Evolutionary conservation across 2,329 filamentous ascomycete genomes (phyloP).

Genomic region (Fonsecaea erecta): DNA sequence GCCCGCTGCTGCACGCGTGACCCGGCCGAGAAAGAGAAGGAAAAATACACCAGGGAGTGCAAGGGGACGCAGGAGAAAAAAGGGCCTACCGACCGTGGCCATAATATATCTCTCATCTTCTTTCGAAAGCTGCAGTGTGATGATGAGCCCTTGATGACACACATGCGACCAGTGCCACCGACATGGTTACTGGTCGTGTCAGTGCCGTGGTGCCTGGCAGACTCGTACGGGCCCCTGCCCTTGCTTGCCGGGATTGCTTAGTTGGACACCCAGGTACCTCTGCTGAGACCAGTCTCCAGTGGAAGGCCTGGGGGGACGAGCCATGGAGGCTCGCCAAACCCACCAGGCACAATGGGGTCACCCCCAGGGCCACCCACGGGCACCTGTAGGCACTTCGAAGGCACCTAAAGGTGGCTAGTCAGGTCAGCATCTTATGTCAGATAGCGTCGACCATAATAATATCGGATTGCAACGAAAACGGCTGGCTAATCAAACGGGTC

Average conservation of each 20-base stretch:
- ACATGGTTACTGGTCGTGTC: not conserved
- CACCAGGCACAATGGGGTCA: constrained; percentile 14
- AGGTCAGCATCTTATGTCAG: constrained; percentile 29
- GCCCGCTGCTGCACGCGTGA: constrained; percentile 5
- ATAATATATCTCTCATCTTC: constrained; percentile 7
- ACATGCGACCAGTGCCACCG: not conserved
- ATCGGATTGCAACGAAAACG: not conserved
- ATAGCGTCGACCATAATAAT: not conserved
- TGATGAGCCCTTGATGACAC: not conserved
- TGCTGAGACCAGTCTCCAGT: not conserved
- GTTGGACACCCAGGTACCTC: not conserved
- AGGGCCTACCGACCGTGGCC: not conserved
- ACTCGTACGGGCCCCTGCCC: constrained; percentile 10
- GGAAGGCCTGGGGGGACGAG: not conserved
- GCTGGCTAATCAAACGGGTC: not conserved
- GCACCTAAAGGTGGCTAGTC: constrained; percentile 2
- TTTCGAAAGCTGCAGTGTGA: not conserved
- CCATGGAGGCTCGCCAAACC: constrained; percentile 4
- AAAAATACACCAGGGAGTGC: not conserved
- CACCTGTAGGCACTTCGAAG: not conserved
- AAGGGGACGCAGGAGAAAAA: not conserved
- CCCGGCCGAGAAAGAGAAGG: not conserved
- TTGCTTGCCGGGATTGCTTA: constrained; percentile 1
- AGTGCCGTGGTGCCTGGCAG: constrained; percentile 14
- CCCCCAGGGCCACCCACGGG: not conserved